Evolutionary conservation across 371 early-diverging fungal species (phyloP), one percentile per base, ranked within the genome.

Genomic region (Mucor racemosus): DNA sequence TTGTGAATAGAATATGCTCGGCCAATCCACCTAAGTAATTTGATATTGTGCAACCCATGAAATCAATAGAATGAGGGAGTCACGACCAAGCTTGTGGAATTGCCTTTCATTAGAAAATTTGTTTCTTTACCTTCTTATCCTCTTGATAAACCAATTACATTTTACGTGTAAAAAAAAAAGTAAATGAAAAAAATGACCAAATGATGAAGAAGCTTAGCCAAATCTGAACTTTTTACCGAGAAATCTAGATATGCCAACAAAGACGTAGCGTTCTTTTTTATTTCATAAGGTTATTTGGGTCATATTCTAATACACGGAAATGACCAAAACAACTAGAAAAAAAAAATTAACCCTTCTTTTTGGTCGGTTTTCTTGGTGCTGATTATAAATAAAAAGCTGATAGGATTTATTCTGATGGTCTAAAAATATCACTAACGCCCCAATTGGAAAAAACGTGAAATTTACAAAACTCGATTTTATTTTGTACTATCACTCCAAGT

Each of bases 201-300:
- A 48, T 61, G 61, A 61, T 61, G 61, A 61, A 61, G 61, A 61
- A 61, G 61, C 61, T 61, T 61, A 61, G 61, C 61, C 61, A 61
- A 61, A 61, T 61, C 61, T 61, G 61, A 61, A 61, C 36, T n/a
- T 50, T 50, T 26, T 38, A 38, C 50, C 26, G 50, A 26, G 50
- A 50, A 26, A 26, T 50, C 21, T 21, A 21, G 38, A 21, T 26
- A 50, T 26, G 17, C 44, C 26, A 50, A 8, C 38, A 38, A 21
- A 50, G 50, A 50, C 21, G 50, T 21, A 21, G 50, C 21, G 50
- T 50, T 50, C 44, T 50, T 11, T 21, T 48, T 19, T 11, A 38
- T 38, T 26, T 11, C 11, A 8, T 19, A 10, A 50, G 26, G n/a
- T 17, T 17, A 17, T n/a, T 48, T 50, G 50, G 10, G 5, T n/a